phyloP scores from a whole-genome alignment of 768 basidiomycete genomes.

The Leccinum olivaceopallidum region DNA sequence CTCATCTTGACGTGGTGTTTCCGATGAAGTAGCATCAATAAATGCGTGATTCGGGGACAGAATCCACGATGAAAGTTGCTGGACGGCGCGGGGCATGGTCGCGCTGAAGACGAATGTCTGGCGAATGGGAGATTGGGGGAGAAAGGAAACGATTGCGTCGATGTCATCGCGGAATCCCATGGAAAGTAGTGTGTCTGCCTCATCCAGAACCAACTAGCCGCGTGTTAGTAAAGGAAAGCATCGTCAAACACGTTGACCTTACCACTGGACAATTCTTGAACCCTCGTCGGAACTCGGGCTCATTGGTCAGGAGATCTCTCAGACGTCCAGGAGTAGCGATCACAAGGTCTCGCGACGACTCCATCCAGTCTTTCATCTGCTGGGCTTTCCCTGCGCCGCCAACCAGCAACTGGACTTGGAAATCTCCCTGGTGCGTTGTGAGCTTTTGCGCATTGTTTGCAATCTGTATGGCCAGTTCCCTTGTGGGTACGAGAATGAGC shows the following conservation, averaged over 20 bases:
- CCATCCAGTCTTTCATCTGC: conserved; percentile 70
- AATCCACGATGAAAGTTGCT: conserved; percentile 62
- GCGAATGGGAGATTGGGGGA: conserved; percentile 65
- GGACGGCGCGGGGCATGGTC: conserved; percentile 73
- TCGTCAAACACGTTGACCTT: conserved; percentile 25
- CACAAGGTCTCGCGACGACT: conserved; percentile 72
- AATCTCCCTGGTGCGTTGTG: conserved; percentile 55
- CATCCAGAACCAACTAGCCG: conserved; percentile 81
- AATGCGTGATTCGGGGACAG: conserved; percentile 63
- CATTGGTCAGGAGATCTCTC: conserved; percentile 65
- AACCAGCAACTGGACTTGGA: conserved; percentile 72
- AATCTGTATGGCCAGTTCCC: conserved; percentile 89
- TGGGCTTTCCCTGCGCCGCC: conserved; percentile 68
- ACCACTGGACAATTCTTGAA: conserved; percentile 61
- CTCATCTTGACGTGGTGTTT: conserved; percentile 18
- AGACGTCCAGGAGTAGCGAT: conserved; percentile 91
- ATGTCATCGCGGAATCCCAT: conserved; percentile 93
- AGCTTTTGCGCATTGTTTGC: conserved; percentile 78
- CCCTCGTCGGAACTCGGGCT: conserved; percentile 52
- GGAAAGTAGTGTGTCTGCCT: conserved; percentile 88
- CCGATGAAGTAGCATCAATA: conserved; percentile 69
- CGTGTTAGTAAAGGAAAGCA: conserved; percentile 7
- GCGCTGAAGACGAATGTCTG: conserved; percentile 94
- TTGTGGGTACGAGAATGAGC: conserved; percentile 85
- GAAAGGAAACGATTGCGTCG: conserved; percentile 60